These are phyloP conservation scores for Globisporangium mamillatum DNA, from an alignment of 352 stramenopile genomes.

Conservation along the genomic window DNA sequence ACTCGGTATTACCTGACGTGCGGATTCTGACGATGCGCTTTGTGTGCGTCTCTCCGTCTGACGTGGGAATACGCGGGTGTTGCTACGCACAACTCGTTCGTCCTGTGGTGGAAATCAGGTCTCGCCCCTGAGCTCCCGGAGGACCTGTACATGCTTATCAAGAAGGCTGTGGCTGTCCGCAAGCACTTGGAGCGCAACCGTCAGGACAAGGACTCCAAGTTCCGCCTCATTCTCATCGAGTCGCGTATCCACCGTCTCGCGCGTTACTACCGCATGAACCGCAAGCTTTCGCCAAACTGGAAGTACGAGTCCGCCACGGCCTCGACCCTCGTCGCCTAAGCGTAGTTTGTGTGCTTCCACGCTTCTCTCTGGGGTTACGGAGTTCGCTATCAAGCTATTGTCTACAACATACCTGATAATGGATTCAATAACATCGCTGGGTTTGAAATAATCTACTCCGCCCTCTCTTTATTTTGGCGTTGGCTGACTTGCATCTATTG, in stretches of 20 bases:
- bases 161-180: conserved; percentile 99
- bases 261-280: conserved; percentile 99
- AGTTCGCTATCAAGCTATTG: conserved; percentile 4
- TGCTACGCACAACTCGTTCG: background rate
- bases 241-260: conserved; percentile 98
- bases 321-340: conserved; percentile 99
- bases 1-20: conserved; percentile 86
- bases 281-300: conserved; percentile 99
- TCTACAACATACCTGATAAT: background rate
- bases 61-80: conserved; percentile 85
- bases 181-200: conserved; percentile 99
- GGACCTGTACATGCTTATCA: conserved; percentile 99
- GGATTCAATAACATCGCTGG: conserved; percentile 21
- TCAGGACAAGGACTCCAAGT: conserved; percentile 99
- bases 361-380: conserved; percentile 18
- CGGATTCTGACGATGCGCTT: conserved; percentile 44
- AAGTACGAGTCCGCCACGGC: conserved; percentile 99
- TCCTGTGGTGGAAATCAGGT: conserved; percentile 36
- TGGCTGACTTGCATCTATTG: background rate
- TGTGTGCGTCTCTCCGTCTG: conserved; percentile 55
- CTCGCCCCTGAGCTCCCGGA: conserved; percentile 99
- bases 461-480: too few species aligned
- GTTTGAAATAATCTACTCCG: conserved; percentile 26
- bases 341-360: background rate
- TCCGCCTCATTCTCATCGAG: conserved; percentile 99